Evolutionary conservation across 192 early-diverging fungal genomes (phyloP).

Genomic region (Linnemannia schmuckeri): DNA sequence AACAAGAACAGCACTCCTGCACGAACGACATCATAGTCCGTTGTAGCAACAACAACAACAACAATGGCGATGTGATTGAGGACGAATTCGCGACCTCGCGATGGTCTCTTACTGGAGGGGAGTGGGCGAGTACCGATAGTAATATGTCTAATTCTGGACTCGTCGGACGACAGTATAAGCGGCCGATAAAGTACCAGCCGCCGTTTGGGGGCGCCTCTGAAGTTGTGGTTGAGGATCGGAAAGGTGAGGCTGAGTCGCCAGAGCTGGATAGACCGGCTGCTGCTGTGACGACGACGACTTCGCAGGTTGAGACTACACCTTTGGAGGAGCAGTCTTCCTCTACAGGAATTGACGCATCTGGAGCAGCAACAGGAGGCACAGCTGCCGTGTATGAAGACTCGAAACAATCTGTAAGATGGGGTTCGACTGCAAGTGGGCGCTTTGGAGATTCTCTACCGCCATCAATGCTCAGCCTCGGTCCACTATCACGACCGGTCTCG

Average conservation of each 20-base stretch:
- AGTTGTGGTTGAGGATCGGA: constrained; percentile 2
- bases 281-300: neutral
- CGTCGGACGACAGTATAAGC: neutral
- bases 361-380: neutral
- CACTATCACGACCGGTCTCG: neutral
- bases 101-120: neutral
- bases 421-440: neutral
- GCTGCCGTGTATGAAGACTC: neutral
- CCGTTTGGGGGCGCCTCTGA: neutral
- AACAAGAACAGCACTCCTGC: neutral
- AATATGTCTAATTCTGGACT: neutral
- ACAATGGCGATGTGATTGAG: neutral
- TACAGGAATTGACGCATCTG: neutral
- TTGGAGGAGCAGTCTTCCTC: neutral
- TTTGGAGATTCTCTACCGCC: neutral
- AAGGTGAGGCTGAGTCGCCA: neutral
- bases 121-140: constrained; percentile 9
- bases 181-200: neutral
- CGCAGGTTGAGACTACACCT: neutral
- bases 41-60: neutral
- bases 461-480: neutral
- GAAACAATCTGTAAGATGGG: neutral
- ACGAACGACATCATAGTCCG: neutral
- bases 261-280: neutral
- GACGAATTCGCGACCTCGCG: neutral